These are phyloP conservation scores for Hydnomerulius pinastri DNA, from an alignment of 768 basidiomycete genomes.

Conservation along the genomic window DNA sequence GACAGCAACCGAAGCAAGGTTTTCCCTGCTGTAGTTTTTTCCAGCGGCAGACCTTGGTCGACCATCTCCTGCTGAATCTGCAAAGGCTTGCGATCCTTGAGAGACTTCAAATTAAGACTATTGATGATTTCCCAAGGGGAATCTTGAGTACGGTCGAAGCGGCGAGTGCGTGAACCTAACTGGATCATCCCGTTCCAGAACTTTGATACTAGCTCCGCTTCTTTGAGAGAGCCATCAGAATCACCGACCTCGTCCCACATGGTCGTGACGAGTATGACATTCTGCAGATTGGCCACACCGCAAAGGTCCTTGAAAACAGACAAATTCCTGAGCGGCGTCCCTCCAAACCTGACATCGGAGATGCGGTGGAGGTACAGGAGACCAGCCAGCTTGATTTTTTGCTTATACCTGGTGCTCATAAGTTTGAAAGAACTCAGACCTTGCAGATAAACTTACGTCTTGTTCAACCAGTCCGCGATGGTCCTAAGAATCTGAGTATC, in stretches of 20 bases:
- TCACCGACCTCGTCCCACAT: slow-evolving; percentile 43
- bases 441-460: not conserved
- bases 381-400: slow-evolving; percentile 34
- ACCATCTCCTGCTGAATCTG: too few relatives aligned
- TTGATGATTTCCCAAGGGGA: too few relatives aligned
- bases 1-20: too few relatives aligned
- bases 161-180: too few relatives aligned
- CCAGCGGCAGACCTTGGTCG: too few relatives aligned
- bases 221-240: too few relatives aligned
- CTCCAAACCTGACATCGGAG: slow-evolving; percentile 43
- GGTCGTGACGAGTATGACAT: slow-evolving; percentile 48
- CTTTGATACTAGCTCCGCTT: too few relatives aligned
- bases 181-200: too few relatives aligned
- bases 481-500: slow-evolving; percentile 23
- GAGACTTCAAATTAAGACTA: too few relatives aligned
- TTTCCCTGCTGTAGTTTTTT: too few relatives aligned
- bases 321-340: slow-evolving; percentile 43
- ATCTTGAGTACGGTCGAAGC: too few relatives aligned
- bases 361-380: slow-evolving; percentile 52
- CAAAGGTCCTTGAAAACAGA: slow-evolving; percentile 47
- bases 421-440: not conserved
- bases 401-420: slow-evolving; percentile 1
- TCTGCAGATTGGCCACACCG: slow-evolving; percentile 41
- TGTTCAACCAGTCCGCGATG: slow-evolving; percentile 9
- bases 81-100: too few relatives aligned